Base-by-base conservation (phyloP, 192 early-diverging fungal species). In the Coemansia sp. region DNA sequence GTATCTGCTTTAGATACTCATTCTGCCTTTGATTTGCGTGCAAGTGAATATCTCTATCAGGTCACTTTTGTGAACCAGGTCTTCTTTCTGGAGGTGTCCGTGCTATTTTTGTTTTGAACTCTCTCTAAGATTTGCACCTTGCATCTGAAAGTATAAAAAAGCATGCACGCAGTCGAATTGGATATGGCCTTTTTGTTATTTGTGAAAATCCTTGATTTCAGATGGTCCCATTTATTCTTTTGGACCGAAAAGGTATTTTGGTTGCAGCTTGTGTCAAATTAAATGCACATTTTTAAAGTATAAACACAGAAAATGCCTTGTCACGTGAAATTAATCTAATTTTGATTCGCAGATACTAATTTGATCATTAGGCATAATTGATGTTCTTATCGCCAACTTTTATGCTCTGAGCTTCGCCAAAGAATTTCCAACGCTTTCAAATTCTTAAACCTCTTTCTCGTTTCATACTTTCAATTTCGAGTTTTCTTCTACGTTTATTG, bases 401-500 rank as follows among this genome's bases (percentile, higher is more conserved):
- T n/a, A n/a, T n/a, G n/a, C n/a, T n/a, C n/a, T n/a, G n/a, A n/a
- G n/a, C n/a, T n/a, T n/a, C n/a, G n/a, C n/a, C n/a, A n/a, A n/a
- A n/a, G 35, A 4, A 6, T 37, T 10, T 37, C 12, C 35, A 37
- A 12, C 18, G 40, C 4, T 43, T 43, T 13, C 40, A 16, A 43
- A 18, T 4, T 43, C 9, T 4, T 18, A 43, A 42, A 42, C 7
- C 39, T 13, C 58, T 53, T 39, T 66, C 6, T 46, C 15, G n/a
- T 37, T 29, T 55, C 7, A 21, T 26, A 13, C 31, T 70, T 13
- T 40, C 28, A 58, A 37, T 58, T 33, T n/a, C n/a, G n/a, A n/a
- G 4, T 7, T 20, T 51, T 58, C 15, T 58, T 49, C 35, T 58
- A 35, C 25, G 16, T 56, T 60, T 64, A 48, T 55, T 57, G 7